Evolutionary conservation across 1,284 basidiomycete genomes (phyloP).

Genomic region (Leccinum subspadiceum): DNA sequence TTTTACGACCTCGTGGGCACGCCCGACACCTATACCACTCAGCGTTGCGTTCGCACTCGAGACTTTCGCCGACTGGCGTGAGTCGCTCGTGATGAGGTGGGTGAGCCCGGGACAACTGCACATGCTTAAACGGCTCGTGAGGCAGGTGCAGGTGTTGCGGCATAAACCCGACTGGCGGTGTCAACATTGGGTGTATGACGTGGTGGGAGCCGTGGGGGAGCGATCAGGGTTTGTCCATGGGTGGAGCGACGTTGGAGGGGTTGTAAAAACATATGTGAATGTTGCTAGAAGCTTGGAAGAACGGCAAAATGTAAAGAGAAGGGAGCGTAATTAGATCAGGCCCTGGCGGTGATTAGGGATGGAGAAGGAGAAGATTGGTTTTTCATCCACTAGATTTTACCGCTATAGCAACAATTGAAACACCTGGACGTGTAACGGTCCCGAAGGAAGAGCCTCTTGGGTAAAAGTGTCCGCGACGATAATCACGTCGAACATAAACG

Average conservation of each 20-base stretch:
- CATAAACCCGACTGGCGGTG: conserved; percentile 21
- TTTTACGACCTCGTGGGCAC: conserved; percentile 29
- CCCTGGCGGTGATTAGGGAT: conserved; percentile 12
- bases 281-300: conserved; percentile 32
- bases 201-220: conserved; percentile 10
- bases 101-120: conserved; percentile 13
- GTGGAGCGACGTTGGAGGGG: conserved; percentile 10
- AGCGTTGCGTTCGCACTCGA: conserved; percentile 5
- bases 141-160: conserved; percentile 16
- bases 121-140: conserved; percentile 17
- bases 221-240: conserved; percentile 14
- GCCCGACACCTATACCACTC: conserved; percentile 23
- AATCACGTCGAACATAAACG: conserved; percentile 6
- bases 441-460: not conserved
- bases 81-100: conserved; percentile 23
- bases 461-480: conserved; percentile 3
- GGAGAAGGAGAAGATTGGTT: not conserved
- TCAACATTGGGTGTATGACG: conserved; percentile 32
- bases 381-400: not conserved
- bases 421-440: not conserved
- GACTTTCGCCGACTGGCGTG: conserved; percentile 23
- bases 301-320: conserved; percentile 25
- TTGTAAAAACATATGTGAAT: conserved; percentile 26
- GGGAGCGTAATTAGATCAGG: not conserved
- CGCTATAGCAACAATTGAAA: conserved; percentile 20